Conservation (phyloP, 345 rosid species). For the Pistacia atlantica region DNA sequence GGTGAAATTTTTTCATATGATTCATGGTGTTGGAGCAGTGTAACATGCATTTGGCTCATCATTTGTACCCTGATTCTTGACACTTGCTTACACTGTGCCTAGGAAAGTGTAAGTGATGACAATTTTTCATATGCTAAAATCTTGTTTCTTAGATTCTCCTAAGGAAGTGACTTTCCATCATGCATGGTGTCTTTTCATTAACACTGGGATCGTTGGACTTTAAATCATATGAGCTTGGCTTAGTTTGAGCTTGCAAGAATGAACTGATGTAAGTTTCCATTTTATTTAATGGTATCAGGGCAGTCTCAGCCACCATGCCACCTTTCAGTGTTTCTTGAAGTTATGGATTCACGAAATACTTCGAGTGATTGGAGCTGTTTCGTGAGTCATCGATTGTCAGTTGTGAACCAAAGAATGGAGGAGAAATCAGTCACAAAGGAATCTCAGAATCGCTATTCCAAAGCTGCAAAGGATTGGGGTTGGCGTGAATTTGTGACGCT, state of each 20-base stretch:
- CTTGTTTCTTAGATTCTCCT: not conserved
- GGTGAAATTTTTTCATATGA: constrained; percentile 17
- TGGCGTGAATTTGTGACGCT: constrained; percentile 99
- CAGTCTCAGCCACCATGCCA: constrained; percentile 99
- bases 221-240: not conserved
- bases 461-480: constrained; percentile 99
- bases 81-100: constrained; percentile 14
- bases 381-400: constrained; percentile 97
- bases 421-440: constrained; percentile 98
- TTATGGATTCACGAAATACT: constrained; percentile 92
- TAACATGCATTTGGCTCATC: constrained; percentile 16
- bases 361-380: constrained; percentile 98
- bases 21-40: constrained; percentile 2
- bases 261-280: constrained; percentile 42
- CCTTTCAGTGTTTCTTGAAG: constrained; percentile 99
- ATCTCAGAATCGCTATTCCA: constrained; percentile 98
- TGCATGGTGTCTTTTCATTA: constrained; percentile 2
- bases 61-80: constrained; percentile 15
- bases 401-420: constrained; percentile 86
- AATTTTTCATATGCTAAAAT: constrained; percentile 10
- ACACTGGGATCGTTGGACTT: constrained; percentile 16
- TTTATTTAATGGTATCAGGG: constrained; percentile 82
- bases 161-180: not conserved
- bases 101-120: constrained; percentile 14
- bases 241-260: constrained; percentile 20